Conservation (phyloP, 345 rosid genomes). For the Moricandia moricandioides region DNA sequence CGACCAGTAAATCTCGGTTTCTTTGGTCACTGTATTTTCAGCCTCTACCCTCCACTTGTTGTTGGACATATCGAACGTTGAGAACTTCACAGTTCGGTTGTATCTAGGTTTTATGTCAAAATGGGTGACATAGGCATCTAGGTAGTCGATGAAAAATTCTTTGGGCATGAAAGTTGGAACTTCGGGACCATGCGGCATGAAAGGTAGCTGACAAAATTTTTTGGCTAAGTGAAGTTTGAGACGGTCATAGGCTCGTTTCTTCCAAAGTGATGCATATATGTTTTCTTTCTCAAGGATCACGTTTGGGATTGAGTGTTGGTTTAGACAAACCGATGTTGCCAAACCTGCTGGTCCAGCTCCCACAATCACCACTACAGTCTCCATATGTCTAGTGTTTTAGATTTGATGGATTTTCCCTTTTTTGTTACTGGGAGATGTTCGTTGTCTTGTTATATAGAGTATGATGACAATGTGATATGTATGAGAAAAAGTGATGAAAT, state of each 20-base stretch:
- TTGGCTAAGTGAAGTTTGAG: slow-evolving; percentile 52
- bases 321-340: slow-evolving; percentile 47
- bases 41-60: slow-evolving; percentile 53
- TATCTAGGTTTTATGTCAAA: slow-evolving; percentile 55
- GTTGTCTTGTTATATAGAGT: neutral
- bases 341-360: slow-evolving; percentile 58
- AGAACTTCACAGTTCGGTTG: slow-evolving; percentile 48
- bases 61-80: slow-evolving; percentile 38
- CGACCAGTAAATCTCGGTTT: slow-evolving; percentile 44
- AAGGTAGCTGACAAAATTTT: slow-evolving; percentile 50
- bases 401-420: neutral
- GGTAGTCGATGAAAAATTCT: slow-evolving; percentile 39
- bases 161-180: slow-evolving; percentile 45
- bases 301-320: slow-evolving; percentile 37
- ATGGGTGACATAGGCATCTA: slow-evolving; percentile 52
- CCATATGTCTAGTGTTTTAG: neutral
- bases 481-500: too few species aligned
- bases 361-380: slow-evolving; percentile 38
- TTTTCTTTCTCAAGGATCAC: slow-evolving; percentile 53
- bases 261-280: slow-evolving; percentile 55
- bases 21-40: slow-evolving; percentile 40
- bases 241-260: slow-evolving; percentile 49
- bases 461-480: too few species aligned
- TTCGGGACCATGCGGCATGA: slow-evolving; percentile 35
- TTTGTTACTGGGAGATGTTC: too few species aligned